phyloP scores from a whole-genome alignment of 495 filamentous ascomycete species.

The Hypoxylon subgilvum region DNA sequence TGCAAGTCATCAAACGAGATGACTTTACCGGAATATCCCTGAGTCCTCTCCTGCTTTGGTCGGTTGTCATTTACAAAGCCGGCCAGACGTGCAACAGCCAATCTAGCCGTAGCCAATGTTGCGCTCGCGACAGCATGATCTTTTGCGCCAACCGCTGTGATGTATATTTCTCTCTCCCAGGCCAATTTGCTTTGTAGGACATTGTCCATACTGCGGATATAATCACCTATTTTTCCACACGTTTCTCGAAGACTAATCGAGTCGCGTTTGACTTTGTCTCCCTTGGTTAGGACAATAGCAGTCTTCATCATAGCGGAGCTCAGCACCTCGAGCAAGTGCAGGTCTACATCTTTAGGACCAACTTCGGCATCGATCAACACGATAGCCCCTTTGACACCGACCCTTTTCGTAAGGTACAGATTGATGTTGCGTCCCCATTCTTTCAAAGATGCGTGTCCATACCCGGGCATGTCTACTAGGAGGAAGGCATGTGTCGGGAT shows the following conservation, averaged over 20 bases:
- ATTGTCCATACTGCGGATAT: conserved; percentile 44
- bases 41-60: conserved; percentile 19
- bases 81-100: conserved; percentile 50
- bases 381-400: conserved; percentile 80
- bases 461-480: conserved; percentile 92
- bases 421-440: conserved; percentile 88
- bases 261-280: conserved; percentile 60
- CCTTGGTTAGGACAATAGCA: conserved; percentile 83
- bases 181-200: conserved; percentile 39
- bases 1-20: conserved; percentile 40
- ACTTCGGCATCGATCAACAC: conserved; percentile 81
- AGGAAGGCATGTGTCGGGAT: conserved; percentile 64
- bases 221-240: conserved; percentile 46
- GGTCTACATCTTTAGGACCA: conserved; percentile 78
- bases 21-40: conserved; percentile 36
- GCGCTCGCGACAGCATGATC: conserved; percentile 29
- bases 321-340: conserved; percentile 68
- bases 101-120: conserved; percentile 43
- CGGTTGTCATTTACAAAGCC: conserved; percentile 43
- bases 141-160: conserved; percentile 53
- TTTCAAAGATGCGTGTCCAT: conserved; percentile 74
- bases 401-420: conserved; percentile 76
- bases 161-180: conserved; percentile 57
- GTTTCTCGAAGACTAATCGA: conserved; percentile 43
- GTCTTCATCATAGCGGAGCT: conserved; percentile 68